These are phyloP conservation scores for Neophaeococcomyces mojaviensis DNA, from an alignment of 2,329 filamentous ascomycete genomes.

Conservation along the genomic window DNA sequence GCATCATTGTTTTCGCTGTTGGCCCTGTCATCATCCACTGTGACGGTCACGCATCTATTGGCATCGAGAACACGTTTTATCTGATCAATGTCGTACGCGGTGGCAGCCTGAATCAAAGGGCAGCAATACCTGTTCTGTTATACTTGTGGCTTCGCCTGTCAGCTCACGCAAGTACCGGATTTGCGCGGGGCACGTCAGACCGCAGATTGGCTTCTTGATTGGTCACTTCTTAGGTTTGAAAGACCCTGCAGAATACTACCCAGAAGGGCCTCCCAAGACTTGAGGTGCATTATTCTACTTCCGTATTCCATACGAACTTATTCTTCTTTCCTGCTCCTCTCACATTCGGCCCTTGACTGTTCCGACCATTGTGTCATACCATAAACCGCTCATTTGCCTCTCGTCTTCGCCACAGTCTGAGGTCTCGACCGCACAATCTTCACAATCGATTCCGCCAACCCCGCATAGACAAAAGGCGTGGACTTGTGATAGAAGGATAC, in stretches of 20 bases:
- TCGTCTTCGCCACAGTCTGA: neutral
- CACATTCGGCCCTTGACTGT: neutral
- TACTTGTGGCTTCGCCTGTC: too few relatives aligned
- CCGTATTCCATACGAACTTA: conserved; percentile 2
- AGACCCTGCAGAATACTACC: conserved; percentile 4
- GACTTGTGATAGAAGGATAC: neutral
- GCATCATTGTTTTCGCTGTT: too few relatives aligned
- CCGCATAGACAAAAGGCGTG: neutral
- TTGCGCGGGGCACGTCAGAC: too few relatives aligned
- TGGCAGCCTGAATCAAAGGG: too few relatives aligned
- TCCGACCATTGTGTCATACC: neutral
- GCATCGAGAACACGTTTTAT: too few relatives aligned
- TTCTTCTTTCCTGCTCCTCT: conserved; percentile 8
- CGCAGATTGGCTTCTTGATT: neutral
- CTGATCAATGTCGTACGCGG: too few relatives aligned
- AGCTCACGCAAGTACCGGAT: too few relatives aligned
- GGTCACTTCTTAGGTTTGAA: neutral
- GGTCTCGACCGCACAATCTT: neutral
- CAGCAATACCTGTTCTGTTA: too few relatives aligned
- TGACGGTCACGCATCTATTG: too few relatives aligned
- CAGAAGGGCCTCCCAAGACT: neutral
- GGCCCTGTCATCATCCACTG: too few relatives aligned
- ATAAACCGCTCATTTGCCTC: neutral
- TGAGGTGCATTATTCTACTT: neutral
- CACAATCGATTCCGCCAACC: neutral